Base-by-base conservation (phyloP, 2,329 filamentous ascomycete species). In the Falciphora oryzae region DNA sequence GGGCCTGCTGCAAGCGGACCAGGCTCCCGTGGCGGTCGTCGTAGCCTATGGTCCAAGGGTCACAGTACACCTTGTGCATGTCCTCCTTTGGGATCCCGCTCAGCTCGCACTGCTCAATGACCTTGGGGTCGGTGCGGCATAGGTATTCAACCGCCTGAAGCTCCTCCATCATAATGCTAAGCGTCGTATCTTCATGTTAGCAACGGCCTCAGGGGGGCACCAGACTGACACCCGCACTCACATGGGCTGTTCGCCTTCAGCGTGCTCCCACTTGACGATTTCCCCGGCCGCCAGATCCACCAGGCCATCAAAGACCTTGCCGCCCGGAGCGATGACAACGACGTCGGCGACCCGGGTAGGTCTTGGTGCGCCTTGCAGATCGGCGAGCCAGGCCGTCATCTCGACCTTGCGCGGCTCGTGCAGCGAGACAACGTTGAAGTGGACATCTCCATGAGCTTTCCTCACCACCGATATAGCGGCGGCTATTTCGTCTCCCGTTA, bases 51-150 rank as follows among this genome's bases (percentile, higher is more conserved):
- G 93, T 96, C 93, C 93, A 97, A 14, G 92, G 92, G 74, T 97
- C 93, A 76, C 93, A 96, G 80, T 96, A 97, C 61, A 97, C 91
- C 78, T 97, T 97, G 81, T 95, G 81, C 93, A 97, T 97, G 66
- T 96, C 91, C 69, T 90, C 83, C 65, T 83, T 83, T 16, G 91
- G 85, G 66, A 97, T 91, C 1, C 93, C 93, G 66, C 92, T 85
- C 66, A 97, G 84, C 8, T 84, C 85, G 72, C 93, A 97, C 76
- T 97, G 93, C 76, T 97, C 92, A 69, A 97, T 95, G 66, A 97
- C 92, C 71, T 89, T 90, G 18, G 91, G 86, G 73, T 97, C 92
- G 70, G 87, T 88, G 68, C 93, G 86, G 66, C 87, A 85, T 59
- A 93, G 78, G 65, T 84, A 81, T 77, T 97, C 93, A 1, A 96